Evolutionary conservation across 2,329 filamentous ascomycete genomes (phyloP).

Genomic region (Fusarium sp.): DNA sequence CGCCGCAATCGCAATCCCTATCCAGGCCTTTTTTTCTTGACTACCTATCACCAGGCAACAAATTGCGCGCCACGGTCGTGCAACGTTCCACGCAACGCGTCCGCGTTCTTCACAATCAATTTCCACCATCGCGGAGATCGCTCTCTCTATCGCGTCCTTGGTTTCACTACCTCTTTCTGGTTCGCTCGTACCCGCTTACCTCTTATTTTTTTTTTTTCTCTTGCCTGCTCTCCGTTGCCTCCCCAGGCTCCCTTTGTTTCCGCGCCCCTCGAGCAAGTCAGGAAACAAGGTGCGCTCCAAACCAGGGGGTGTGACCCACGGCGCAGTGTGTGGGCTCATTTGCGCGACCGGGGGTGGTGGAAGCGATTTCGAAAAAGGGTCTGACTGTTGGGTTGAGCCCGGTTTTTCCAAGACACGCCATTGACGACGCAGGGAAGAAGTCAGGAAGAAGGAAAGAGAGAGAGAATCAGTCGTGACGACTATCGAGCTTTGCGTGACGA

Average conservation of each 20-base stretch:
- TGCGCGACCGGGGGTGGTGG: constrained; percentile 34
- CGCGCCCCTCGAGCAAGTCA: constrained; percentile 9
- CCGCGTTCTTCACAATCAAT: constrained; percentile 3
- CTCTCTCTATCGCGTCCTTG: not conserved
- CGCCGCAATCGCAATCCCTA: not conserved
- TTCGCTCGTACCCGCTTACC: not conserved
- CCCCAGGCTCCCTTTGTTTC: not conserved
- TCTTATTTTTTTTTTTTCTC: not conserved
- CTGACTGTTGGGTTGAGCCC: constrained; percentile 25
- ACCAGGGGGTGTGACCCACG: constrained; percentile 30
- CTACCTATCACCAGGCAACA: constrained; percentile 6
- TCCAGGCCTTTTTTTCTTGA: constrained; percentile 21
- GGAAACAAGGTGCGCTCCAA: constrained; percentile 19
- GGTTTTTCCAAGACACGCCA: constrained; percentile 35
- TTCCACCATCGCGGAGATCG: not conserved
- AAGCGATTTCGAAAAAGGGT: constrained; percentile 23
- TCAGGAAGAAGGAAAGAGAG: constrained; percentile 14
- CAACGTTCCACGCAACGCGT: constrained; percentile 26
- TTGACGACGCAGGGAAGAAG: constrained; percentile 20
- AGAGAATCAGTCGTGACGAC: constrained; percentile 16
- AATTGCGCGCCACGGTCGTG: constrained; percentile 25
- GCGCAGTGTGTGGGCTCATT: constrained; percentile 38
- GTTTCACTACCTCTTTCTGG: not conserved
- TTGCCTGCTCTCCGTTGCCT: not conserved
- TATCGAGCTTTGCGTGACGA: constrained; percentile 18